These are phyloP conservation scores for Pulveroboletus frians DNA, from an alignment of 768 basidiomycete genomes.

Conservation along the genomic window DNA sequence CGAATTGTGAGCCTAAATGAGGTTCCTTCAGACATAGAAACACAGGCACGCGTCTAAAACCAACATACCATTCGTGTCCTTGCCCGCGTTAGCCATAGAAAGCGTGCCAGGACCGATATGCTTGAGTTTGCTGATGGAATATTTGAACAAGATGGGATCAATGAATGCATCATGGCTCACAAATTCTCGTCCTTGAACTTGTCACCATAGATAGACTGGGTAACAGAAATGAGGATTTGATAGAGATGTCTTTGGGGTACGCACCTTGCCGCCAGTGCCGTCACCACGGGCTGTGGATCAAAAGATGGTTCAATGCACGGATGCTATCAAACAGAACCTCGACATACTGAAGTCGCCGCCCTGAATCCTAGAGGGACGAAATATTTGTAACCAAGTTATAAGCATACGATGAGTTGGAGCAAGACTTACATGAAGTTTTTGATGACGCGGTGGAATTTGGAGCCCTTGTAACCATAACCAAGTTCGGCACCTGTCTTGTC, in stretches of 20 bases:
- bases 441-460: constrained; percentile 95
- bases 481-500: constrained; percentile 60
- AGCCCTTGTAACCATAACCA: constrained; percentile 91
- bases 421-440: constrained; percentile 78
- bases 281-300: constrained; percentile 66
- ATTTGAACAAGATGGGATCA: neutral
- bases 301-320: constrained; percentile 13
- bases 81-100: constrained; percentile 93
- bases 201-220: constrained; percentile 83
- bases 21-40: neutral
- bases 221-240: neutral
- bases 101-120: constrained; percentile 85
- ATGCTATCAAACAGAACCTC: constrained; percentile 6
- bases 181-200: constrained; percentile 96
- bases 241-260: constrained; percentile 2
- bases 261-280: constrained; percentile 86
- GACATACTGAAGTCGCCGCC: constrained; percentile 95
- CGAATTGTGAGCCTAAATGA: constrained; percentile 75
- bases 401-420: neutral
- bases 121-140: constrained; percentile 73
- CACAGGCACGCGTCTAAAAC: neutral
- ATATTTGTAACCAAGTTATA: neutral
- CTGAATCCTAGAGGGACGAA: constrained; percentile 66
- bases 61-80: constrained; percentile 83
- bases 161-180: constrained; percentile 38